phyloP scores from a whole-genome alignment of 1,139 yeast species.

The Hyphopichia fennica region DNA sequence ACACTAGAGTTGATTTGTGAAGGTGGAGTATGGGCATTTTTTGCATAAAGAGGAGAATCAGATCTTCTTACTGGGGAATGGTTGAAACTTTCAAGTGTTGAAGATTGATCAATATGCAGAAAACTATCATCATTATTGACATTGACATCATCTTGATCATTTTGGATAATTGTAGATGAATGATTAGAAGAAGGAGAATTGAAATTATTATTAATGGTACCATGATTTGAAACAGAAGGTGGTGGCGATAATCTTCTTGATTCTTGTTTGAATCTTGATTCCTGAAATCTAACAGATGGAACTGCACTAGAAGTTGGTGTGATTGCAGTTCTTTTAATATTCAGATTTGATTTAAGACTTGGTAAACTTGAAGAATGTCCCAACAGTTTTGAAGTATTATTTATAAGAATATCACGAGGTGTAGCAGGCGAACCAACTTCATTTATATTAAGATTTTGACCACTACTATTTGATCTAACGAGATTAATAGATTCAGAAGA shows the following conservation, averaged over 20 bases:
- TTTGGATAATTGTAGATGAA: not conserved
- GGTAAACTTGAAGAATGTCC: conserved; percentile 47
- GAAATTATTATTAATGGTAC: not conserved
- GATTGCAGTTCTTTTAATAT: conserved; percentile 6
- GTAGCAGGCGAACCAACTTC: conserved; percentile 2
- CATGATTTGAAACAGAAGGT: conserved; percentile 7
- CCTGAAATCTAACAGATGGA: conserved; percentile 6
- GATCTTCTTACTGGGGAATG: not conserved
- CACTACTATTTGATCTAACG: conserved; percentile 24
- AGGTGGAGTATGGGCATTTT: not conserved
- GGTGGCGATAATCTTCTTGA: conserved; percentile 13
- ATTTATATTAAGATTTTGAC: conserved; percentile 6
- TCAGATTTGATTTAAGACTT: conserved; percentile 25
- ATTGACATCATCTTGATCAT: not conserved
- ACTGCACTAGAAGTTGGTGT: not conserved
- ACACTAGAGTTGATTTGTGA: not conserved
- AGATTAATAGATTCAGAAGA: conserved; percentile 45
- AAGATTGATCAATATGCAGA: not conserved
- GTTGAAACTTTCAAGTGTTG: not conserved
- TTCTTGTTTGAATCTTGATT: conserved; percentile 11
- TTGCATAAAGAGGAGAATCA: not conserved
- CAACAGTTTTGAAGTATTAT: conserved; percentile 15
- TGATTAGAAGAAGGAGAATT: not conserved
- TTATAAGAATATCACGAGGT: not conserved
- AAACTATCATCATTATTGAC: no score